Evolutionary conservation across 2,329 filamentous ascomycete genomes (phyloP), one percentile per base, ranked within the genome.

Genomic region (Penicillium sp.): DNA sequence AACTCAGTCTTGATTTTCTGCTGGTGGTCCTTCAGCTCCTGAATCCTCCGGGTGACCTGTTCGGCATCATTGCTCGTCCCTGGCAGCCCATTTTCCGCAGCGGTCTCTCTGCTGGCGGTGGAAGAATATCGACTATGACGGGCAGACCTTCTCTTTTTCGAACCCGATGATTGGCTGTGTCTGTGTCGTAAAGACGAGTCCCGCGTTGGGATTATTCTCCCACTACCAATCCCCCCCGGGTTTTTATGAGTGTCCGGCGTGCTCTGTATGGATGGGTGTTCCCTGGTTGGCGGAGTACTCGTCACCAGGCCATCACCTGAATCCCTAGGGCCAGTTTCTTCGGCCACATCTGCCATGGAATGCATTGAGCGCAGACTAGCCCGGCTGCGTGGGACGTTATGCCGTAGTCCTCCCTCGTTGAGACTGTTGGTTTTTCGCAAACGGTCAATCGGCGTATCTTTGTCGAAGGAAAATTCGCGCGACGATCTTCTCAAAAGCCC

Each of bases 151-250:
- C 76, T 73, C 39, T 79, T 73, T 62, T 75, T 70, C 29, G 71
- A 73, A 14, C 70, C 64, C 7, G 73, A 73, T 1, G 77, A 72
- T 53, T 78, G 61, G 39, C 60, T 68, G 51, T 70, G 49, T 20
- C 49, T 43, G 31, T 54, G 84, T 35, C 78, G 71, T 23, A 86
- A 67, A 25, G 83, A 87, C 1, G 83, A 88, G 39, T 86, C 83
- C 40, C 83, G 76, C 6, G 73, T 63, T 0, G 85, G 84, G 38
- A 88, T 86, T 6, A 74, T 64, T 33, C 76, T 70, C 2, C 75
- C 73, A 38, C 68, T 75, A 17, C 68, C 57, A 51, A 70, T 63
- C 6, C 60, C 59, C 17, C 64, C 60, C 14, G 63, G 64, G 20
- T 59, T 65, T 33, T 48, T 53, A 16, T 52, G 47, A 21, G 45